Evolutionary conservation across 495 filamentous ascomycete species (phyloP).

Genomic region (Beverwykella pulmonaria): DNA sequence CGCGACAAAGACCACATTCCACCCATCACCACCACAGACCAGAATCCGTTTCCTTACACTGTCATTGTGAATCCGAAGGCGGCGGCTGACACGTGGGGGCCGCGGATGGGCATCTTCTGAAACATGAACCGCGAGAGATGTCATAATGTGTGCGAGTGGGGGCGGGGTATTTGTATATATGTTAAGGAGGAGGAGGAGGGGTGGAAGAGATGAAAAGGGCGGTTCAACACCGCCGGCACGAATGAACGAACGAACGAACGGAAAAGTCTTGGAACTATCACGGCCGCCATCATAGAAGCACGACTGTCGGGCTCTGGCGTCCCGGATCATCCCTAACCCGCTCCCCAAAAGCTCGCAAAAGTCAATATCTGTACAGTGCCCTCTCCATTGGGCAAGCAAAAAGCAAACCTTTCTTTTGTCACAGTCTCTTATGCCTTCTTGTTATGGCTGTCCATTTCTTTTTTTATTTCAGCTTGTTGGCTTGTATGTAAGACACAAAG

Average conservation of each 20-base stretch:
- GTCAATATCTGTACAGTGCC: slow-evolving; percentile 1
- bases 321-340: not conserved
- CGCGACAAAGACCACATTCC: slow-evolving; percentile 94
- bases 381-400: not conserved
- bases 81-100: slow-evolving; percentile 71
- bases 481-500: slow-evolving; percentile 1
- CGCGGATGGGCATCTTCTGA: slow-evolving; percentile 69
- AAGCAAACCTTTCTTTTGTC: not conserved
- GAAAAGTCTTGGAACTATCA: not conserved
- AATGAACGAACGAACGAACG: not conserved
- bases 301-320: not conserved
- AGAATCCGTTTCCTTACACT: slow-evolving; percentile 93
- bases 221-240: not conserved
- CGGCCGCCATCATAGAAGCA: not conserved
- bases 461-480: not conserved
- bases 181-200: not conserved
- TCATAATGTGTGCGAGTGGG: not conserved
- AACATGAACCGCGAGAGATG: too few species aligned
- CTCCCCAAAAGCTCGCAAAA: slow-evolving; percentile 1
- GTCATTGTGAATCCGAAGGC: slow-evolving; percentile 80
- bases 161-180: slow-evolving; percentile 10
- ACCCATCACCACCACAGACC: slow-evolving; percentile 88
- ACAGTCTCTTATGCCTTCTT: too few species aligned
- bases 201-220: too few species aligned
- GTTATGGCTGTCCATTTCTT: not conserved